A percentile compares a stretch with the other conserved stretches of the same genome.
Evolutionary conservation across 352 stramenopile genomes (phyloP).

Genomic region (Phytophthora citricola): DNA sequence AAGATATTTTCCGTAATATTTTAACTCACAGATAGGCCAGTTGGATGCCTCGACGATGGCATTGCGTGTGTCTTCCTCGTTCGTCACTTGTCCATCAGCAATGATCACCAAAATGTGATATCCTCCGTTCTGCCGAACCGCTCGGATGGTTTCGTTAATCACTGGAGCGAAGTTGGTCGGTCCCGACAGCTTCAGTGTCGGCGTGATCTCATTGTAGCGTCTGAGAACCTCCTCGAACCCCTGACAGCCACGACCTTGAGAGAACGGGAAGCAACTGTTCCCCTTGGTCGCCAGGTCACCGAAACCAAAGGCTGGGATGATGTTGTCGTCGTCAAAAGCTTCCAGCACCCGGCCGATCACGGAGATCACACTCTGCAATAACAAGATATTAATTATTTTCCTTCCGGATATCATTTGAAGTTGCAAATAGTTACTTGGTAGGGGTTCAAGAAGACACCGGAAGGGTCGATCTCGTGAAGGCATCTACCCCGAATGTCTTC

Average conservation of each 20-base stretch:
- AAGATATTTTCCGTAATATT: not conserved
- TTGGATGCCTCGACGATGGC: constrained; percentile 76
- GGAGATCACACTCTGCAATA: constrained; percentile 59
- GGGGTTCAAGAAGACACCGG: constrained; percentile 56
- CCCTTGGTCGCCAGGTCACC: constrained; percentile 64
- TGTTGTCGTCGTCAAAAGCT: constrained; percentile 84
- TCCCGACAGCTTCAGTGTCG: constrained; percentile 62
- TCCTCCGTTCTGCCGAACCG: constrained; percentile 47
- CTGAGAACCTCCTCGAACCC: constrained; percentile 66
- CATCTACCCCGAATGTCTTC: constrained; percentile 59
- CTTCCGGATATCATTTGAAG: not conserved
- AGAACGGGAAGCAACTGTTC: constrained; percentile 53
- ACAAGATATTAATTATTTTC: not conserved
- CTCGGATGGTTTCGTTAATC: constrained; percentile 63
- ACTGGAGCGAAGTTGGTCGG: constrained; percentile 84
- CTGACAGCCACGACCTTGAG: constrained; percentile 40
- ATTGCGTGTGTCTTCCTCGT: constrained; percentile 60
- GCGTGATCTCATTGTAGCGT: constrained; percentile 70
- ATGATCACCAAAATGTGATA: constrained; percentile 87
- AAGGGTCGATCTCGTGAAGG: constrained; percentile 70
- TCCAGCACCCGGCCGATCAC: constrained; percentile 72
- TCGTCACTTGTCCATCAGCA: constrained; percentile 79
- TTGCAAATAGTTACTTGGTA: constrained; percentile 51
- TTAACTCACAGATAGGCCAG: constrained; percentile 67
- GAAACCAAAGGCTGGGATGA: constrained; percentile 81